Evolutionary conservation across 2,329 filamentous ascomycete genomes (phyloP).

Genomic region (Fusarium papillatum): DNA sequence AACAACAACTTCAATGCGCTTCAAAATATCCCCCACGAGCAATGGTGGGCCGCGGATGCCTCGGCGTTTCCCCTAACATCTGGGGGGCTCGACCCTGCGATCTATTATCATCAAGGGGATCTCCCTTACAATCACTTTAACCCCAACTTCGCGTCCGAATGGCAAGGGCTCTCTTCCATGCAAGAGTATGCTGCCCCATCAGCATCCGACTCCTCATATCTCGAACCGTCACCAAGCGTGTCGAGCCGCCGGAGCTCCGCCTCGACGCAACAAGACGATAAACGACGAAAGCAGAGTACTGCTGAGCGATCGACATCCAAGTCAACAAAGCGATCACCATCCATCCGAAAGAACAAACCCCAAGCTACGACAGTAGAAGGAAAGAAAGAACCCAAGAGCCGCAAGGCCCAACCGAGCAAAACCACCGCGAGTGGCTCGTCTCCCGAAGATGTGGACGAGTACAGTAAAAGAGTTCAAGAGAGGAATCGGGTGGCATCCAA

Average conservation of each 20-base stretch:
- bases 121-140: neutral
- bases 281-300: neutral
- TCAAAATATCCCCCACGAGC: neutral
- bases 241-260: neutral
- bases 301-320: neutral
- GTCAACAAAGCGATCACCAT: neutral
- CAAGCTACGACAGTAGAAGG: neutral
- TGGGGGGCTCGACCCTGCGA: neutral
- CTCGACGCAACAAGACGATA: neutral
- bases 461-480: slow-evolving; percentile 11
- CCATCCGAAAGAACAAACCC: neutral
- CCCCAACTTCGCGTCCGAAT: neutral
- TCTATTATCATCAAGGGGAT: neutral
- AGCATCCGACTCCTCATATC: neutral
- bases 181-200: neutral
- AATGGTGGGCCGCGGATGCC: neutral
- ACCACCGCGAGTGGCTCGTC: neutral
- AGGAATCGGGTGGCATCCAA: slow-evolving; percentile 44
- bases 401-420: neutral
- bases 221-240: neutral
- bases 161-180: neutral
- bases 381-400: neutral
- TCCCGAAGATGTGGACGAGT: neutral
- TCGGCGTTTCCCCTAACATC: neutral
- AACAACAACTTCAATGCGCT: neutral